These are phyloP conservation scores for Cordyceps javanica DNA, from an alignment of 2,329 filamentous ascomycete species.

Conservation along the genomic window DNA sequence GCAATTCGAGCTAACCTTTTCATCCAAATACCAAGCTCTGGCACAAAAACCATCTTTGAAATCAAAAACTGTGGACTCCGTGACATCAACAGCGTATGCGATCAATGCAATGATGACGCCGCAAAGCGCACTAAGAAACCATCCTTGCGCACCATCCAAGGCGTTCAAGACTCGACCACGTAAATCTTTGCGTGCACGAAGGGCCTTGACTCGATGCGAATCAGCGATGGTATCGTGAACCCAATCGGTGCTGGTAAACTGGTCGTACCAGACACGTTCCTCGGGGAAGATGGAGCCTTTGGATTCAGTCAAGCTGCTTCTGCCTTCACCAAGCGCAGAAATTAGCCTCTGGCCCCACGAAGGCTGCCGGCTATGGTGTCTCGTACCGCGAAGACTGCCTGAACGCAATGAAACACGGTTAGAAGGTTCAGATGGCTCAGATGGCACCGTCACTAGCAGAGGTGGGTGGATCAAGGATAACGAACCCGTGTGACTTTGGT, in stretches of 20 bases:
- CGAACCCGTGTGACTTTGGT: constrained; percentile 41
- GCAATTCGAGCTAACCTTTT: constrained; percentile 45
- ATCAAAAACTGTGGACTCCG: constrained; percentile 80
- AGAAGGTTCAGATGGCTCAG: background rate
- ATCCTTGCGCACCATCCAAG: constrained; percentile 86
- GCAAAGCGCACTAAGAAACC: constrained; percentile 87
- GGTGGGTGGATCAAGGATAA: background rate
- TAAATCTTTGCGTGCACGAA: constrained; percentile 76
- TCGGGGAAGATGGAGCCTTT: constrained; percentile 64
- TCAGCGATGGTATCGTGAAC: constrained; percentile 96
- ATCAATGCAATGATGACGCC: constrained; percentile 78
- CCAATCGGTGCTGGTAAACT: constrained; percentile 97
- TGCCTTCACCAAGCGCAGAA: constrained; percentile 53
- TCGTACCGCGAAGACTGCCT: constrained; percentile 34
- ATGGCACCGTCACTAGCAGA: too few relatives aligned
- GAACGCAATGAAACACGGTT: background rate
- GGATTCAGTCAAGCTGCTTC: constrained; percentile 55
- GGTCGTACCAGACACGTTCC: constrained; percentile 96
- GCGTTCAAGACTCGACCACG: constrained; percentile 70
- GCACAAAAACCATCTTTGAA: constrained; percentile 84
- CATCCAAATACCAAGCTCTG: constrained; percentile 64
- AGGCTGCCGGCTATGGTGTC: constrained; percentile 50
- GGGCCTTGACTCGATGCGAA: constrained; percentile 77
- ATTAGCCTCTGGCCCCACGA: constrained; percentile 58
- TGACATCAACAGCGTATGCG: constrained; percentile 84